Evolutionary conservation across 1,139 yeast genomes (phyloP).

Genomic region (Pichia inconspicua): DNA sequence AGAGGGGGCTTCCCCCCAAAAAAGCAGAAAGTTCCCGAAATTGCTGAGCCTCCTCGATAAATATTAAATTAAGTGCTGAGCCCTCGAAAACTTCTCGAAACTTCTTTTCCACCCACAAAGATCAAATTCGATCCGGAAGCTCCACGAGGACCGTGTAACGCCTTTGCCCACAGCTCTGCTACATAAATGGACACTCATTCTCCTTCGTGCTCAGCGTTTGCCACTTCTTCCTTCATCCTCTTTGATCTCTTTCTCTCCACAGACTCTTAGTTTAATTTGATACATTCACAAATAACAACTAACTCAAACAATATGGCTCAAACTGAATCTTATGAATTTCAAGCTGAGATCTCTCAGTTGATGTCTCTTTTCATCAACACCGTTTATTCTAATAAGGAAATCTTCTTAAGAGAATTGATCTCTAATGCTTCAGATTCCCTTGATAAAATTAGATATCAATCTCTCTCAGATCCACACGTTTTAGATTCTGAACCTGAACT

Average conservation of each 20-base stretch:
- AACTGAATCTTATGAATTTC: constrained; percentile 88
- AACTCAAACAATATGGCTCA: constrained; percentile 38
- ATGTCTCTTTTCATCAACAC: constrained; percentile 99
- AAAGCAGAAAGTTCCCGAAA: neutral
- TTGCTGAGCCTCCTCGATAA: neutral
- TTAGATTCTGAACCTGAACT: constrained; percentile 94
- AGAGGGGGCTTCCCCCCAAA: no score
- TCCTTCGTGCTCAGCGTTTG: neutral
- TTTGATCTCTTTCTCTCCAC: neutral
- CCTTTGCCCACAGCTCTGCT: neutral
- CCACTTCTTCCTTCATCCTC: neutral
- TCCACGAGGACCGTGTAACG: neutral
- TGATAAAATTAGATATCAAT: constrained; percentile 96
- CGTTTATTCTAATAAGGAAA: constrained; percentile 98
- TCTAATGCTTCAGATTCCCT: constrained; percentile 97
- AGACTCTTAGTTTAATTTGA: neutral
- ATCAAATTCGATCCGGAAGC: neutral
- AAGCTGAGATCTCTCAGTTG: constrained; percentile 99
- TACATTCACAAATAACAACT: neutral
- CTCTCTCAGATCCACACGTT: constrained; percentile 84
- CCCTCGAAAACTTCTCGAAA: neutral
- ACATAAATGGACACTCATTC: neutral
- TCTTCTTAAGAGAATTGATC: constrained; percentile 97
- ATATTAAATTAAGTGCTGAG: neutral
- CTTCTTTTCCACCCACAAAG: neutral